phyloP scores from a whole-genome alignment of 2,329 filamentous ascomycete genomes.

The Fusarium anthophilum region DNA sequence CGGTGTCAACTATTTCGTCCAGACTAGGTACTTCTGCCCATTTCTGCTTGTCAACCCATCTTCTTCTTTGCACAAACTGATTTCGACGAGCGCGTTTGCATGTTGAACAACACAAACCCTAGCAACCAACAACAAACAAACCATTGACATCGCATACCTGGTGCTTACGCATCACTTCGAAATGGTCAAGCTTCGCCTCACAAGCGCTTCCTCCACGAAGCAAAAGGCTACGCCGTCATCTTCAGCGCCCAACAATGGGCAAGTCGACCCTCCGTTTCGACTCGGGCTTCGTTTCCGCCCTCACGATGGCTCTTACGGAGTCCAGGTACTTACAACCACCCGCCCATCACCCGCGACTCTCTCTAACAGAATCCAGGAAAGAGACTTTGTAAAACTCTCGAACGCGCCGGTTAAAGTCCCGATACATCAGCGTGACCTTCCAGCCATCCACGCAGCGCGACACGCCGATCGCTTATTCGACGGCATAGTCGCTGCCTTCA shows the following conservation, averaged over 20 bases:
- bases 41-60: accelerated
- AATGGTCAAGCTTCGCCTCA: too few relatives aligned
- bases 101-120: too few relatives aligned
- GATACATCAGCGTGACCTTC: accelerated
- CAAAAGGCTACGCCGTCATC: accelerated
- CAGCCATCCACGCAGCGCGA: accelerated
- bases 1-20: accelerated
- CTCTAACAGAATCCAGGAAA: background rate
- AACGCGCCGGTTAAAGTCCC: accelerated
- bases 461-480: accelerated
- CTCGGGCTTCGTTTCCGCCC: accelerated
- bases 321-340: background rate
- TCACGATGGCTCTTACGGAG: background rate
- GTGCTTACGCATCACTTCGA: too few relatives aligned
- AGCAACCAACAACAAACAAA: background rate
- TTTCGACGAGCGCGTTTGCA: too few relatives aligned
- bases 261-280: background rate
- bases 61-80: background rate
- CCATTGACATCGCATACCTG: background rate
- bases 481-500: background rate
- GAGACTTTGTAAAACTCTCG: background rate
- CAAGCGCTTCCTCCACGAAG: background rate
- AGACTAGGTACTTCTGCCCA: background rate
- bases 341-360: background rate
- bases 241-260: accelerated